phyloP scores from a whole-genome alignment of 148 eudicot genomes.

The Rhododendron mucronatum region DNA sequence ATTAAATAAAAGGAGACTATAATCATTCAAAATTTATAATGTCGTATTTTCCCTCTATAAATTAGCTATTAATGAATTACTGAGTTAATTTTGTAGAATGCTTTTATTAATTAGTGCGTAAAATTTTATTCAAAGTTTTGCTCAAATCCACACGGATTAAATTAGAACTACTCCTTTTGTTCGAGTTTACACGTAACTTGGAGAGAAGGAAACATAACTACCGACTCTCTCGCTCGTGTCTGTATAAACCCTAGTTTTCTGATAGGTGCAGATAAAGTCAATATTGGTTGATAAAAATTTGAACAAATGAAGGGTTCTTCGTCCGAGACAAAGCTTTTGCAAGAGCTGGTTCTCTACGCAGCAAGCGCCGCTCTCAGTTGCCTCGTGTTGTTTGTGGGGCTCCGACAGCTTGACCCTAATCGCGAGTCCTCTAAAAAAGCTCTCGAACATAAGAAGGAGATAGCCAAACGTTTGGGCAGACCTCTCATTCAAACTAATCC shows the following conservation, averaged over 20 bases:
- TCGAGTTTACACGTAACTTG: background rate
- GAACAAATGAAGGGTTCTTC: conserved; percentile 26
- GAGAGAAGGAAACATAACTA: background rate
- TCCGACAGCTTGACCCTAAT: conserved; percentile 76
- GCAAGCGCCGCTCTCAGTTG: conserved; percentile 94
- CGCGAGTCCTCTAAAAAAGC: conserved; percentile 90
- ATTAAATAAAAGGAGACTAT: background rate
- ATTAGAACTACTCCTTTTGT: background rate
- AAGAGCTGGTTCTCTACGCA: conserved; percentile 69
- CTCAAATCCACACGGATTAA: no score
- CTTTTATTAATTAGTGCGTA: no score
- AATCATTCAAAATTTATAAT: background rate
- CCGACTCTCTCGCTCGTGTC: background rate
- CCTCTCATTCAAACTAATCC: conserved; percentile 75
- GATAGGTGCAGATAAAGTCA: background rate
- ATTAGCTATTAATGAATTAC: no score
- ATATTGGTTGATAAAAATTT: background rate
- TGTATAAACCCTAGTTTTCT: background rate
- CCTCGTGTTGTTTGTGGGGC: conserved; percentile 64
- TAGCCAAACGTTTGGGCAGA: conserved; percentile 77
- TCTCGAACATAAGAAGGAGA: conserved; percentile 69
- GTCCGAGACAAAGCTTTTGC: conserved; percentile 51
- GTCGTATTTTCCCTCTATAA: no score
- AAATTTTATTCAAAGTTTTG: no score
- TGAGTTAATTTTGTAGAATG: no score